Evolutionary conservation across 345 rosid species (phyloP), one percentile per base, ranked within the genome.

Genomic region (Leavenworthia alabamica): DNA sequence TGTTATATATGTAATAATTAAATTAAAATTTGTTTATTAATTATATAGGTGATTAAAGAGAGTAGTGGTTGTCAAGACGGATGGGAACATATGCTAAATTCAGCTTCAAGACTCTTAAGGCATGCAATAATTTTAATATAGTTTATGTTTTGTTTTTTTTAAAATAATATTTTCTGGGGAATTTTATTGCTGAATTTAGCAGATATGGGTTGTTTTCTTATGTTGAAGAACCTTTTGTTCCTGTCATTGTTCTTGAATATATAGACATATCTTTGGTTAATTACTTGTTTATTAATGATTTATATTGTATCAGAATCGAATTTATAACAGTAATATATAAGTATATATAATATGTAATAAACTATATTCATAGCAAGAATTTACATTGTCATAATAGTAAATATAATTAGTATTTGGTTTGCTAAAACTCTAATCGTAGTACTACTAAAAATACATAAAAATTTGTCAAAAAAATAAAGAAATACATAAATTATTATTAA

Each of bases 81-180:
- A 60, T 66, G 44, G 76, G 76, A 72, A 72, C 76, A 72, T 65
- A 66, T 66, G 76, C 76, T 72, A 72, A 72, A 72, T 72, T 72
- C 76, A 72, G 76, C 72, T 57, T 57, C 42, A 61, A 60, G 63
- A 66, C 67, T 71, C 47, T 49, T 49, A 66, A 27, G 60, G 62
- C 62, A 65, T 52, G 20, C 62, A 60, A 66, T 66, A 72, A 66
- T 72, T 47, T 57, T 40, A 43, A 58, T 64, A 46, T 63, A 47
- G 43, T 71, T 40, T 56, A 7, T 60, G 29, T 39, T 45, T 46
- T 15, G n/a, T 31, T 27, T 10, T 54, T 52, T 54, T 52, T 6
- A 7, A 29, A 19, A 10, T n/a, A 35, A 26, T 47, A 56, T 48
- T 29, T 39, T 22, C 15, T 29, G 16, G 40, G 41, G 35, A 20